Percentiles rank a stretch among this genome's conserved stretches.
Evolutionary conservation across 2,329 filamentous ascomycete genomes (phyloP).

Genomic region (Fusarium poae): DNA sequence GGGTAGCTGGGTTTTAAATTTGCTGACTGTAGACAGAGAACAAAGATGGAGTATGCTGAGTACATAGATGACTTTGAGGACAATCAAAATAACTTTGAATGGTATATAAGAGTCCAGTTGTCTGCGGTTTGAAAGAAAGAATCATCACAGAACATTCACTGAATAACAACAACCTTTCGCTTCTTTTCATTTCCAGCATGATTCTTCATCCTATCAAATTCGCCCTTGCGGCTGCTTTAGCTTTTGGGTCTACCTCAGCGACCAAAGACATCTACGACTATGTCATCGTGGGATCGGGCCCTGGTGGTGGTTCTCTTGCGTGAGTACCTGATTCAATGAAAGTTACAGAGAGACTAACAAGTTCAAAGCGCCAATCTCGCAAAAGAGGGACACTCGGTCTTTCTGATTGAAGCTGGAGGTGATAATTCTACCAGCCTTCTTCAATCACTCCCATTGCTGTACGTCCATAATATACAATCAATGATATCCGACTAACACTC

Average conservation of each 20-base stretch:
- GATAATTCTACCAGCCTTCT: background rate
- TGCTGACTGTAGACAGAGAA: background rate
- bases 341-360: fast-evolving
- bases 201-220: background rate
- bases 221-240: background rate
- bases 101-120: background rate
- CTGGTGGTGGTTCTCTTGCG: constrained; percentile 14
- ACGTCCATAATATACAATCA: background rate
- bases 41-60: too few relatives aligned
- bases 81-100: fast-evolving
- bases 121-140: background rate
- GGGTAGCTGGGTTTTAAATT: background rate
- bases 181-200: background rate
- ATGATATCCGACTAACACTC: background rate
- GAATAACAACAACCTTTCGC: fast-evolving
- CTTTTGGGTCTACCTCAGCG: background rate
- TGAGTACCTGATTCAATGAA: background rate
- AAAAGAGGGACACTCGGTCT: constrained; percentile 11
- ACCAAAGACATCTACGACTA: constrained; percentile 11
- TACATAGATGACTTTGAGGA: background rate
- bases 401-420: constrained; percentile 12
- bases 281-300: constrained; percentile 7
- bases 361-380: background rate
- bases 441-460: background rate
- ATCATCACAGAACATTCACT: background rate